Percentiles rank a stretch among this genome's conserved stretches.
phyloP scores from a whole-genome alignment of 208 protist species.

The Leishmania mexicana region DNA sequence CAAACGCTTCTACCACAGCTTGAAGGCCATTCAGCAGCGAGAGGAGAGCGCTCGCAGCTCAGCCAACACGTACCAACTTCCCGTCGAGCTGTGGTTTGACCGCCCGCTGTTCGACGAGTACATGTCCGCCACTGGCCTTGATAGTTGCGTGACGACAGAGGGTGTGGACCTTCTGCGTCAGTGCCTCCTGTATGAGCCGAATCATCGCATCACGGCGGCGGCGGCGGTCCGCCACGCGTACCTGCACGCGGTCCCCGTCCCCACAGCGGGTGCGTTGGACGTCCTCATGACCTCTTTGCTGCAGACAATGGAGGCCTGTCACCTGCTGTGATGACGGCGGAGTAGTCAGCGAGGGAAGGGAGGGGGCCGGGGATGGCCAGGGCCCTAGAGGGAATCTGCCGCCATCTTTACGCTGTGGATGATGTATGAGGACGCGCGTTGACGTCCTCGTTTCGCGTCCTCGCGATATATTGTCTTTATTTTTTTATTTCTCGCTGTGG shows the following conservation, averaged over 20 bases:
- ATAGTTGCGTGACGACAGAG: slow-evolving; percentile 38
- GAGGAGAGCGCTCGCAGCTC: slow-evolving; percentile 18
- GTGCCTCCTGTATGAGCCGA: slow-evolving; percentile 77
- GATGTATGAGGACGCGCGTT: neutral
- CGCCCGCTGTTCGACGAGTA: slow-evolving; percentile 51
- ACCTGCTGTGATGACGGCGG: slow-evolving; percentile 15
- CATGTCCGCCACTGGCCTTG: slow-evolving; percentile 52
- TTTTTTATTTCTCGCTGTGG: neutral
- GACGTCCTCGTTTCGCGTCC: neutral
- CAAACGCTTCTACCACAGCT: slow-evolving; percentile 34
- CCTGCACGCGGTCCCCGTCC: slow-evolving; percentile 37
- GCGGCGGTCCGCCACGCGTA: slow-evolving; percentile 76
- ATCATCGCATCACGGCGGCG: slow-evolving; percentile 56
- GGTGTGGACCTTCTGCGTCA: slow-evolving; percentile 69
- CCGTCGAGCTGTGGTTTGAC: slow-evolving; percentile 56
- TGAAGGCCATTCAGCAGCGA: slow-evolving; percentile 21
- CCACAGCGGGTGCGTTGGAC: slow-evolving; percentile 40
- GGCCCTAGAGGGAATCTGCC: neutral
- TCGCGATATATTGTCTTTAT: neutral
- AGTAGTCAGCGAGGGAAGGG: neutral
- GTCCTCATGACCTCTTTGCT: slow-evolving; percentile 56
- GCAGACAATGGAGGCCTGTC: slow-evolving; percentile 47
- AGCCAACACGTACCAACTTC: slow-evolving; percentile 52
- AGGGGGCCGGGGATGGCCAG: neutral
- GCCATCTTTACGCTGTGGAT: neutral